Percentiles rank a stretch among this genome's conserved stretches.
Conservation (phyloP, 345 rosid genomes). For the Camelina sativa region DNA sequence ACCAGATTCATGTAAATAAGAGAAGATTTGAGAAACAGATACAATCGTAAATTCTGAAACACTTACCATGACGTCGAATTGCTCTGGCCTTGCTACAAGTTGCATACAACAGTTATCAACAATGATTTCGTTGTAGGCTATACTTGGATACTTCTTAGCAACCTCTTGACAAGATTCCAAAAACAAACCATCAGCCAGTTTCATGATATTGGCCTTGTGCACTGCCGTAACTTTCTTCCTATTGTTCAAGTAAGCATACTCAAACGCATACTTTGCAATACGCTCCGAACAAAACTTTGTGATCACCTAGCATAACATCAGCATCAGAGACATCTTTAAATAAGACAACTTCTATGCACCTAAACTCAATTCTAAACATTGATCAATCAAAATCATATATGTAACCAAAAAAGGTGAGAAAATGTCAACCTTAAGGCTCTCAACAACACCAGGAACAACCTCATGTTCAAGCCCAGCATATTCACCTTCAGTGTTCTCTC, state of each 20-base stretch:
- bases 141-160: constrained; percentile 86
- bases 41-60: neutral
- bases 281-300: constrained; percentile 99
- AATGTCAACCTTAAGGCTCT: constrained; percentile 87
- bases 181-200: constrained; percentile 97
- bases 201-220: constrained; percentile 98
- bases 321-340: constrained; percentile 32
- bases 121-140: constrained; percentile 83
- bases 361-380: too few relatives aligned
- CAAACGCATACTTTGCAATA: constrained; percentile 94
- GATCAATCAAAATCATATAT: neutral
- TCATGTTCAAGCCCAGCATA: constrained; percentile 94
- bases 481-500: constrained; percentile 98
- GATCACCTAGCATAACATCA: constrained; percentile 68
- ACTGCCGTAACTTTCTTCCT: constrained; percentile 95
- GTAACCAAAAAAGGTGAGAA: neutral
- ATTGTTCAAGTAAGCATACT: constrained; percentile 95
- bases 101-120: constrained; percentile 99
- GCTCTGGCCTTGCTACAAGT: constrained; percentile 97
- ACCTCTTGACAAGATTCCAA: constrained; percentile 94
- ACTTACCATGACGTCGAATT: constrained; percentile 94
- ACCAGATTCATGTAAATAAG: constrained; percentile 8
- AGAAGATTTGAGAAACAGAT: neutral
- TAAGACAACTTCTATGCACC: too few relatives aligned
- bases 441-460: constrained; percentile 96